Evolutionary conservation across 2,329 filamentous ascomycete genomes (phyloP), one percentile per base, ranked within the genome.

Genomic region (Fusarium napiforme): DNA sequence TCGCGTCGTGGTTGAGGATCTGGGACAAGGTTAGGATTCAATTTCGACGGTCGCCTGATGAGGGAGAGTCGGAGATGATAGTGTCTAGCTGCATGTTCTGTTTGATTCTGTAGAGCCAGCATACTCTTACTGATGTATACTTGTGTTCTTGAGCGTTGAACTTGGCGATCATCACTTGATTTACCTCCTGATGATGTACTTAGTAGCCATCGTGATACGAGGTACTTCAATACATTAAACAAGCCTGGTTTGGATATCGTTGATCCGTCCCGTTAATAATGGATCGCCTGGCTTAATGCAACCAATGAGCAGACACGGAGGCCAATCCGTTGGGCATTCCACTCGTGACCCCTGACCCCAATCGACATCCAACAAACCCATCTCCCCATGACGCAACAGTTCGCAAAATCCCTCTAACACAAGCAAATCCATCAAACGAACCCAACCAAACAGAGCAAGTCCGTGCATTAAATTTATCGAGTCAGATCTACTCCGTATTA

Each of bases 1-100:
- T 62, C 21, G 42, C 39, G 9, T 62, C 62, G 18, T 65, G 57
- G 45, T 14, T 65, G 46, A 62, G 39, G 8, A 62, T 65, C 1
- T 65, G 62, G 57, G 62, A 65, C 18, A 46, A 62, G n/a, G 62
- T 65, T 1, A 60, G 62, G 9, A 39, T 65, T 5, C 45, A 43
- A 1, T 65, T 61, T 7, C 23, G 30, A 18, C 18, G 39, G 9
- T 2, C 46, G 15, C 62, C 57, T 15, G 46, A 62, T 21, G 57
- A 65, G 10, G 62, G 47, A 5, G 62, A 65, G 39, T 12, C 10
- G 4, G 46, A 52, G 15, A 42, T 65, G 26, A 61, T 43, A 10
- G 21, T 52, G 5, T 62, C 18, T 9, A 28, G 58, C 14, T 65
- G 62, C 6, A 40, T 30, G 0, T 18, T 65, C 10, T 65, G 62